Percentiles rank a stretch among this genome's conserved stretches.
These are phyloP conservation scores for Boletus sp. DNA, from an alignment of 1,284 basidiomycete genomes.

Conservation along the genomic window DNA sequence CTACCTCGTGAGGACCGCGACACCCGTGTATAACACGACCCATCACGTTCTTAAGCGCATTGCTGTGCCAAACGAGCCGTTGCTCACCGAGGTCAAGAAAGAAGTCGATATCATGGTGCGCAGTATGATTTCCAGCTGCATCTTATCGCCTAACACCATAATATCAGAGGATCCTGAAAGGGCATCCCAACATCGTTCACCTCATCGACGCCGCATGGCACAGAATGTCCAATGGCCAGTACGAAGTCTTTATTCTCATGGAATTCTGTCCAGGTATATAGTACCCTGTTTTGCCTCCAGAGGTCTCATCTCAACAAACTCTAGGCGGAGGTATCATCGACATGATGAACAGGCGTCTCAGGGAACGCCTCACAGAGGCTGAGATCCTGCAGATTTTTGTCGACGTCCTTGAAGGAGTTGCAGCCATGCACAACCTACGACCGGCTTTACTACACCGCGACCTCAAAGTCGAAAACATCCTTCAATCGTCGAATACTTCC, in stretches of 20 bases:
- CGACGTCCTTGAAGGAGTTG: slow-evolving; percentile 90
- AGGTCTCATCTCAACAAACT: slow-evolving; percentile 9
- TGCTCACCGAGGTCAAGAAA: slow-evolving; percentile 92
- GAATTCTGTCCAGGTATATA: slow-evolving; percentile 78
- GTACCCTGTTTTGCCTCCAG: slow-evolving; percentile 14
- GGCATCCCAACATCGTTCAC: slow-evolving; percentile 90
- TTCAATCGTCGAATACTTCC: slow-evolving; percentile 69
- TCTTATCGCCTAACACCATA: slow-evolving; percentile 21
- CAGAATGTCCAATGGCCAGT: slow-evolving; percentile 74
- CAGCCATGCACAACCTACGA: slow-evolving; percentile 91
- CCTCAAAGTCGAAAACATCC: slow-evolving; percentile 98
- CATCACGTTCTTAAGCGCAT: slow-evolving; percentile 97
- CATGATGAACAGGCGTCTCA: slow-evolving; percentile 95
- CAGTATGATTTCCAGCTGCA: slow-evolving; percentile 23
- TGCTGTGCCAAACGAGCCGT: slow-evolving; percentile 85
- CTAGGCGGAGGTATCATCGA: slow-evolving; percentile 97
- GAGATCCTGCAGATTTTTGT: slow-evolving; percentile 98
- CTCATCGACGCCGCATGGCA: slow-evolving; percentile 94
- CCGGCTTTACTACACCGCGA: slow-evolving; percentile 94
- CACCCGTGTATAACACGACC: slow-evolving; percentile 85
- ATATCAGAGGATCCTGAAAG: slow-evolving; percentile 74
- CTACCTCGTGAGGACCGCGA: slow-evolving; percentile 86
- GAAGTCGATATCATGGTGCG: slow-evolving; percentile 98
- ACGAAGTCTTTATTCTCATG: slow-evolving; percentile 99
- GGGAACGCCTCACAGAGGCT: slow-evolving; percentile 88